Base-by-base conservation (phyloP, 1,139 yeast genomes). In the Hansenula lynferdii region DNA sequence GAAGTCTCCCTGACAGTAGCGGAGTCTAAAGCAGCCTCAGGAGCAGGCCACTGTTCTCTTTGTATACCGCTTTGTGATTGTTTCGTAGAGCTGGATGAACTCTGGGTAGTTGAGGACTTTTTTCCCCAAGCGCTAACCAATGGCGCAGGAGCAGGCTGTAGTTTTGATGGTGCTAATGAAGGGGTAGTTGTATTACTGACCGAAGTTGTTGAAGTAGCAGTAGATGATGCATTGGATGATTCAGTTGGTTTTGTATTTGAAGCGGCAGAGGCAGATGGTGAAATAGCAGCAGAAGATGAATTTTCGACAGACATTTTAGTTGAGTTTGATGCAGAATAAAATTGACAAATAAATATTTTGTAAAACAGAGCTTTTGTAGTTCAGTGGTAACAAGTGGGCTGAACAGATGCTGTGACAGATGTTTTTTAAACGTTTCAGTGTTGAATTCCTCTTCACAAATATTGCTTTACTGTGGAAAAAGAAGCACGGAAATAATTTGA, bases 131-230 rank as follows among this genome's bases (percentile, higher is more conserved):
- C 56, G 37, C 45, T 56, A 8, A 54, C 55, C 7, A 42, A 37
- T 12, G 61, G 61, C n/a, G 54, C 50, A 5, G 60, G 56, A 9
- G 61, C 61, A 6, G 61, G 61, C 14, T 51, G 41, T 29, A 57
- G 39, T 28, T 46, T 54, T 1, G 53, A 41, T 11, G 55, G 27
- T 7, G 37, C 10, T 3, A 14, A 16, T 4, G 24, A 15, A 8
- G 32, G 15, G 14, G 35, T 34, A 24, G 35, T 27, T 11, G 19
- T 18, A 8, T 22, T 14, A 23, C 23, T 20, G 24, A 42, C 31
- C 3, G 42, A 30, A 12, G 42, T 5, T 19, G 32, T 21, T 1
- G 54, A n/a, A 12, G 38, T 15, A 25, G 21, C 22, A 19, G 21
- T 25, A 27, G 28, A 32, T 32, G 35, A 33, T 17, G 22, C 5